Base-by-base conservation (phyloP, 2,329 filamentous ascomycete genomes). In the Pseudogymnoascus sp. region DNA sequence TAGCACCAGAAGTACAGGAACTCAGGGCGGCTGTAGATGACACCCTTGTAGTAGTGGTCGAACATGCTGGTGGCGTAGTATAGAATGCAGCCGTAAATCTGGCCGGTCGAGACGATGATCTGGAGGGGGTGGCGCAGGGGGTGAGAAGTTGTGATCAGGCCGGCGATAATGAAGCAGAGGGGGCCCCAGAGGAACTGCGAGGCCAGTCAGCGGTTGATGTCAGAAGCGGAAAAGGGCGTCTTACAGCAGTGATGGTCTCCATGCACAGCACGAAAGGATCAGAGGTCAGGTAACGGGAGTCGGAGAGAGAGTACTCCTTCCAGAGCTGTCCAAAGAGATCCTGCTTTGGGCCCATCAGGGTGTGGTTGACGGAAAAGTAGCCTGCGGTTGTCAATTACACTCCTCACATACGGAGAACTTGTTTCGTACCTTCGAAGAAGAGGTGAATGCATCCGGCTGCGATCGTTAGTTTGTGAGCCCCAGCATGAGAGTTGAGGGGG, bases 1-100 rank as follows among this genome's bases (percentile, higher is more conserved):
- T 87, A 87, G 20, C 81, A 73, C 83, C 83, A 87, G 67, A 81
- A 85, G 67, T 87, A 87, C 22, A 82, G 66, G 32, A 76, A 73
- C 71, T 87, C 84, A 4, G 84, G 84, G 50, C 84, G 76, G 64
- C 78, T 82, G 68, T 84, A 81, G 20, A 75, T 75, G 12, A 77
- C 69, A 2, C 78, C 79, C 22, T 72, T 74, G 64, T 78, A 73
- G 47, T 73, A 74, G 62, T 75, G 70, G 64, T 83, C 81, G 61
- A 77, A 75, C 65, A 77, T 75, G 70, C 79, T 82, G 14, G 84
- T 87, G 1, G 80, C 74, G 70, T 84, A 87, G 73, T 87, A 87
- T 37, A 87, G 74, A 3, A 80, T 75, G n/a, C 85, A 79, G 61
- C 84, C 81, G 71, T 85, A 73, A 12, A 74, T 67, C 57, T 74